A percentile compares a stretch with the other conserved stretches of the same genome.
These are phyloP conservation scores for Monosporascus sp. DNA, from an alignment of 2,329 filamentous ascomycete species.

Conservation along the genomic window DNA sequence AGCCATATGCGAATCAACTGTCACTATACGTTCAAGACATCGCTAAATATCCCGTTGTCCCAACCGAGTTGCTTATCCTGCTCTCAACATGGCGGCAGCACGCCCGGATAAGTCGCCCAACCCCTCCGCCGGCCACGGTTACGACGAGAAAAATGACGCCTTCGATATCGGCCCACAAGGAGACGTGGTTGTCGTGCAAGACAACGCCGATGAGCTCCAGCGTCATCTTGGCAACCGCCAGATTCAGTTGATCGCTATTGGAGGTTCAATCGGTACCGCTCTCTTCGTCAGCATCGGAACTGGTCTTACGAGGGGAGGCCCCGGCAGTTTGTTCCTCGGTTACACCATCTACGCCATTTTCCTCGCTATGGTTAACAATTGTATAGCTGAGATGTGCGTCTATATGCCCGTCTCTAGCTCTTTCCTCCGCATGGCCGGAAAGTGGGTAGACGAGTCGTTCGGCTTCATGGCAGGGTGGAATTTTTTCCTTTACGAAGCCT, in stretches of 20 bases:
- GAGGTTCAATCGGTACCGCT: constrained; percentile 53
- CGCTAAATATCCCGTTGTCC: constrained; percentile 18
- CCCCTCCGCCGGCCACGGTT: neutral
- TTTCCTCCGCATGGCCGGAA: constrained; percentile 59
- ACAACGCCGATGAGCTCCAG: constrained; percentile 28
- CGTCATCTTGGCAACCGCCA: constrained; percentile 41
- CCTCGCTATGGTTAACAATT: constrained; percentile 60
- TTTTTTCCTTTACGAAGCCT: constrained; percentile 38
- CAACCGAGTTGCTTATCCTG: constrained; percentile 23
- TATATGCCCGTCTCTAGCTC: constrained; percentile 59
- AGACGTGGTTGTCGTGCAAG: constrained; percentile 11
- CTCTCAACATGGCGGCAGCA: constrained; percentile 23
- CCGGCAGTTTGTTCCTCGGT: constrained; percentile 52
- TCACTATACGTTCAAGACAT: neutral
- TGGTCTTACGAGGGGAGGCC: constrained; percentile 46
- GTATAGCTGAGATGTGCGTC: constrained; percentile 59
- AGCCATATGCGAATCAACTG: neutral
- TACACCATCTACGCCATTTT: constrained; percentile 50
- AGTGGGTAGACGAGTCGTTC: constrained; percentile 62
- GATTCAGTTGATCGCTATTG: constrained; percentile 55
- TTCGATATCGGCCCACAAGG: constrained; percentile 11
- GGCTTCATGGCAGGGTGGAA: constrained; percentile 51
- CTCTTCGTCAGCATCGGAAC: constrained; percentile 59
- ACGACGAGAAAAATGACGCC: constrained; percentile 16
- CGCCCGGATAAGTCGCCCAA: constrained; percentile 9